These are phyloP conservation scores for Quercus cerris DNA, from an alignment of 306 rosid genomes.

Conservation along the genomic window DNA sequence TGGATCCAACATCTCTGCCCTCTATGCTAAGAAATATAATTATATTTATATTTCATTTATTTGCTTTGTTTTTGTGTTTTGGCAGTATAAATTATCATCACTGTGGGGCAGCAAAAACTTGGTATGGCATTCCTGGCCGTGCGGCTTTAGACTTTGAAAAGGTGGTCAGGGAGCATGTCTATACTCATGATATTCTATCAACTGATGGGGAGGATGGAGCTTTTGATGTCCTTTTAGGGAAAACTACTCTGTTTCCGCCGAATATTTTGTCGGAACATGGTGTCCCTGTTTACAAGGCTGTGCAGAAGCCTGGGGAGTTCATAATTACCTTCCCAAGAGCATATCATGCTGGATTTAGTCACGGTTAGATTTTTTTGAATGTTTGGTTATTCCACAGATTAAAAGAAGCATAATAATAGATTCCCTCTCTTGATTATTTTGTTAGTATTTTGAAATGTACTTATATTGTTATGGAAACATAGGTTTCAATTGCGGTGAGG, in stretches of 20 bases:
- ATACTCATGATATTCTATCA: conserved; percentile 72
- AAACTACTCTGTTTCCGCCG: conserved; percentile 95
- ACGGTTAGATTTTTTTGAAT: conserved; percentile 47
- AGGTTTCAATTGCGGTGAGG: conserved; percentile 99
- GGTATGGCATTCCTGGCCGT: conserved; percentile 95
- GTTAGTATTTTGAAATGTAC: background rate
- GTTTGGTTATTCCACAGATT: background rate
- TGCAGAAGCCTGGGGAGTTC: conserved; percentile 95
- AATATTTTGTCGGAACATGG: conserved; percentile 72
- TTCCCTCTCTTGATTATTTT: background rate
- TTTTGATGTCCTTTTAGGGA: conserved; percentile 85
- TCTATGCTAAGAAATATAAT: background rate
- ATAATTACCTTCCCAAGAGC: conserved; percentile 91
- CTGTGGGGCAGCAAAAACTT: conserved; percentile 97
- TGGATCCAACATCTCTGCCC: background rate
- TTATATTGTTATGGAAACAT: conserved; percentile 8
- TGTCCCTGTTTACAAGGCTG: conserved; percentile 92
- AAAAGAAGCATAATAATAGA: background rate
- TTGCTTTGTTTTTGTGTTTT: conserved; percentile 22
- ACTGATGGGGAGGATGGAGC: conserved; percentile 92
- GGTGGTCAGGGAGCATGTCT: conserved; percentile 83
- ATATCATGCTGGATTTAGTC: conserved; percentile 96
- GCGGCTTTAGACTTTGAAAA: conserved; percentile 88
- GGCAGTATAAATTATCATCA: conserved; percentile 93
- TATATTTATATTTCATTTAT: background rate